phyloP scores from a whole-genome alignment of 495 filamentous ascomycete genomes.

The Acidiella bohemica region DNA sequence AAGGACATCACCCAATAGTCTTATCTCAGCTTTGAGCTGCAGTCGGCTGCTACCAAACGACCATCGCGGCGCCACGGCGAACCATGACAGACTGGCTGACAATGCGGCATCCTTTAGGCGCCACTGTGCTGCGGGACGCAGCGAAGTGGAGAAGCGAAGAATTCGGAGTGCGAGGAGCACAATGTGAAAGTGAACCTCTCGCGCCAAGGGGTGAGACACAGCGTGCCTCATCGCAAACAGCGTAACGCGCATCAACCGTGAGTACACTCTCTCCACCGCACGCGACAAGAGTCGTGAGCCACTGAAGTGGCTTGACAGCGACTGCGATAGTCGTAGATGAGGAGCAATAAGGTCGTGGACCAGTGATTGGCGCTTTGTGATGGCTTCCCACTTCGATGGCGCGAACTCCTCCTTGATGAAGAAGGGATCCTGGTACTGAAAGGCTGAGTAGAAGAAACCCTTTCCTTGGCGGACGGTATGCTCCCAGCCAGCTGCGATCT shows the following conservation, averaged over 20 bases:
- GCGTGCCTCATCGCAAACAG: slow-evolving; percentile 55
- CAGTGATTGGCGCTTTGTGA: slow-evolving; percentile 58
- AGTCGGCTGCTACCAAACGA: slow-evolving; percentile 89
- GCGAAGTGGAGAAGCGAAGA: slow-evolving; percentile 51
- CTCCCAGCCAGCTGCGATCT: slow-evolving; percentile 82
- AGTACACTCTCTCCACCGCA: slow-evolving; percentile 66
- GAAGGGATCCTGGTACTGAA: slow-evolving; percentile 74
- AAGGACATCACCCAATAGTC: slow-evolving; percentile 64
- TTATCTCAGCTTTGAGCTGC: slow-evolving; percentile 84
- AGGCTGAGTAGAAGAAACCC: slow-evolving; percentile 66
- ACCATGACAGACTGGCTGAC: slow-evolving; percentile 78
- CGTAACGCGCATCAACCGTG: slow-evolving; percentile 62
- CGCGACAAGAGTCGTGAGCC: slow-evolving; percentile 68
- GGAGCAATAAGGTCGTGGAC: slow-evolving; percentile 71
- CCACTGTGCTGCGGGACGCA: slow-evolving; percentile 48
- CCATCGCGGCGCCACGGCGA: slow-evolving; percentile 70
- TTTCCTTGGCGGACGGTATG: slow-evolving; percentile 54
- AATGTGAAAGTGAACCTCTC: slow-evolving; percentile 82
- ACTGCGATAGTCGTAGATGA: slow-evolving; percentile 73
- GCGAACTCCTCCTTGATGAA: slow-evolving; percentile 84
- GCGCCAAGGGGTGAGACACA: slow-evolving; percentile 66
- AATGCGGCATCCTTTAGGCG: slow-evolving; percentile 77
- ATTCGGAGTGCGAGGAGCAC: slow-evolving; percentile 69
- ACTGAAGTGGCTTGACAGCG: slow-evolving; percentile 87
- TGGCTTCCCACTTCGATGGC: slow-evolving; percentile 67